Conservation (phyloP, 495 filamentous ascomycete species). For the Daldinia caldariorum region DNA sequence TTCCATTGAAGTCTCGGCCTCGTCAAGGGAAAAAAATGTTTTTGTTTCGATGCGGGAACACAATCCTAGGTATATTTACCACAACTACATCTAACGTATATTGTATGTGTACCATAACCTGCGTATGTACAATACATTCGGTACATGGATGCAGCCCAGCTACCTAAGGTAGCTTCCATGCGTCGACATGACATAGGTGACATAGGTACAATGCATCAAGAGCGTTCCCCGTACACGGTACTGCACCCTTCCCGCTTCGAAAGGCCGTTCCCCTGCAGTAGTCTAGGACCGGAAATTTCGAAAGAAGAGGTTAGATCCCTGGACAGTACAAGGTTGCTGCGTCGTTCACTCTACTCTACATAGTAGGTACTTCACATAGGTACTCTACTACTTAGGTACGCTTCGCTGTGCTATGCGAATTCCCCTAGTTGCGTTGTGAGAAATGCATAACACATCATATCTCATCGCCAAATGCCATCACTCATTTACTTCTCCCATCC, state of each 20-base stretch:
- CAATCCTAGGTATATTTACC: conserved; percentile 10
- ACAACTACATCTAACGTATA: neutral
- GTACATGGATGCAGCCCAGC: conserved; percentile 26
- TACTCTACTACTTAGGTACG: neutral
- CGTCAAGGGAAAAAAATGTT: neutral
- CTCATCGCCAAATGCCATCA: conserved; percentile 24
- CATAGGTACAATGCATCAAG: conserved; percentile 27
- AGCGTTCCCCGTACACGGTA: conserved; percentile 28
- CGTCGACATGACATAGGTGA: conserved; percentile 18
- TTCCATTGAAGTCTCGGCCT: conserved; percentile 32
- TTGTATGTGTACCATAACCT: neutral
- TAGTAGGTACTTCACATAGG: neutral
- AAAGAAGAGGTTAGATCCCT: conserved; percentile 16
- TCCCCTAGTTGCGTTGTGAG: conserved; percentile 4
- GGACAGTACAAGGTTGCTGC: conserved; percentile 33
- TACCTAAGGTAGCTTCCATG: conserved; percentile 37
- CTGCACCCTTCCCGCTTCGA: conserved; percentile 40
- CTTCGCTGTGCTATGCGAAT: conserved; percentile 21
- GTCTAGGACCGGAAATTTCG: conserved; percentile 33
- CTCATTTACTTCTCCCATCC: neutral
- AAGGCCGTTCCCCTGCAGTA: conserved; percentile 40
- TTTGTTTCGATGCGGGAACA: neutral
- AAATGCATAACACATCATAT: conserved; percentile 36
- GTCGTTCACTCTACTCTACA: too few species aligned
- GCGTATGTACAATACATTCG: conserved; percentile 8